Evolutionary conservation across 106 monocot species (phyloP), one percentile per base, ranked within the genome.

Genomic region (Acorus gramineus): DNA sequence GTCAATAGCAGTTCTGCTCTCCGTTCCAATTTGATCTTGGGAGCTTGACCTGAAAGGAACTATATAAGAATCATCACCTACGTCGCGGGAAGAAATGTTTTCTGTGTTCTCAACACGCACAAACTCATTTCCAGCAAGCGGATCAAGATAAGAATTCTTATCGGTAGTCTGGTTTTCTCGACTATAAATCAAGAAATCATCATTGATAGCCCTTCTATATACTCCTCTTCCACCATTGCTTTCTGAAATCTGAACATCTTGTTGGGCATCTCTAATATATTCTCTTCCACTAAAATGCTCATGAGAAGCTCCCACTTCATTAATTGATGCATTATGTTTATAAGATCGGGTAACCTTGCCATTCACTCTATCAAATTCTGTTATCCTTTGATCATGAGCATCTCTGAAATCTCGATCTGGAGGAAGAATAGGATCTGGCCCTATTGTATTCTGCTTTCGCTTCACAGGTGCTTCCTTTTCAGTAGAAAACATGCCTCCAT

Each of bases 31-130:
- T 56, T 66, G 78, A 61, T 71, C 78, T 52, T 70, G 75, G 42
- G 79, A 72, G 7, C 49, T 63, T 57, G 69, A 75, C 63, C 86
- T 84, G 55, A 74, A 45, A 51, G 84, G 78, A 69, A 93, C 70
- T 49, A 92, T 66, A 49, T 85, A 84, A 50, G 89, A 89, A 59
- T 94, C 93, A 75, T 94, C 93, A 55, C 44, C 77, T 49, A 64
- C 64, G 47, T 68, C 54, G 59, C 77, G 66, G 2, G 66, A 73
- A 4, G 70, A 74, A 5, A 55, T 62, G 44, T 79, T 76, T 7
- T 74, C 71, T 28, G 68, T 53, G 53, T 76, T 63, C 42, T 60
- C 62, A 73, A 51, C 60, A 76, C 4, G 50, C 52, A 74, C 64
- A 71, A 69, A 60, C 44, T 57, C 73, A 76, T 71, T 71, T 63